Base-by-base conservation (phyloP, 257 asterid genomes). In the Fraxinus excelsior region DNA sequence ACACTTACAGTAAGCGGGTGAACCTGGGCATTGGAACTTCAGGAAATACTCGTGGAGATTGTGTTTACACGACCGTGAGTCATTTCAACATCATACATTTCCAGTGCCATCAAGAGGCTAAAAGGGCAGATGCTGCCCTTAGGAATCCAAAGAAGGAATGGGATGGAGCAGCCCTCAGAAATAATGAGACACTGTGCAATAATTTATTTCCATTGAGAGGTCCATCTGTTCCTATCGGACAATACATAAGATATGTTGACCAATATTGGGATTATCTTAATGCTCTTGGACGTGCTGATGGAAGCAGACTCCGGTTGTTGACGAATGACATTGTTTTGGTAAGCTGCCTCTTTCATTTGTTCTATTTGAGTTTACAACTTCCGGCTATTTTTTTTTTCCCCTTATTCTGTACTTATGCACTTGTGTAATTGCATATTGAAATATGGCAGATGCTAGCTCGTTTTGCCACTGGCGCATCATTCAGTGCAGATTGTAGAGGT, bases 91-190 rank as follows among this genome's bases (percentile, higher is more conserved):
- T 96, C 87, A 96, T 96, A 80, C 99, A 96, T 86, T 96, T 93
- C 84, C 99, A 96, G 86, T 96, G 99, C 89, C 99, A 96, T 82
- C 98, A 96, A 73, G 99, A 96, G 84, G 99, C 99, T 81, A 96
- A 96, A 90, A 90, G 97, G 79, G 97, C 98, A 23, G 99, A 96
- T 85, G 97, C 99, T 77, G 95, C 91, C n/a, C 84, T 90, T 12
- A 96, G 68, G 84, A 89, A 56, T 71, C 99, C 99, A 0, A 96
- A 96, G 85, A 96, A 90, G 89, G 99, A 96, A 80, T 96, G 99
- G 99, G 99, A 96, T 84, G 99, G 99, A 16, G 99, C 99, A 16
- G 95, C 99, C 76, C 94, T 96, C 29, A 91, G 99, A 81, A 96
- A 96, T 84, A 96, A 88, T 16, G 98, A 87, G 86, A 96, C 99